A percentile compares a stretch with the other conserved stretches of the same genome.
Conservation (phyloP, 1,284 basidiomycete species). For the Cutaneotrichosporon dermatis region DNA sequence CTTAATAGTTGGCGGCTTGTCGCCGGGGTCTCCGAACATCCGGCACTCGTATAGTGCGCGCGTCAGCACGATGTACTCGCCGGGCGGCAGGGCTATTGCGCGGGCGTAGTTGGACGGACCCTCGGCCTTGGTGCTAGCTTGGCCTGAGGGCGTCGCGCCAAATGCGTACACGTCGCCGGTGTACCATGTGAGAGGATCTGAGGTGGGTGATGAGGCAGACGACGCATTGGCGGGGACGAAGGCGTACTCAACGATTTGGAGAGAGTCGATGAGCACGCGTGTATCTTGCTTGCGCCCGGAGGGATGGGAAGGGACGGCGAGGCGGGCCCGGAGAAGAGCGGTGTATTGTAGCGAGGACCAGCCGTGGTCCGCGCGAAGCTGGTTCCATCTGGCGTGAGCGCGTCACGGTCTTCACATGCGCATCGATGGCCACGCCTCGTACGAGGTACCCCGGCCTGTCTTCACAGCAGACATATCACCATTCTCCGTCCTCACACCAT, state of each 20-base stretch:
- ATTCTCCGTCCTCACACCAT: no score
- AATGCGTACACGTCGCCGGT: constrained; percentile 44
- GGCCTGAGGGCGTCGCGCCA: constrained; percentile 20
- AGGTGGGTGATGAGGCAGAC: not conserved
- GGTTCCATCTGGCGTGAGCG: constrained; percentile 28
- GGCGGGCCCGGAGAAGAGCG: constrained; percentile 17
- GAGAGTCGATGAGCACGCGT: constrained; percentile 32
- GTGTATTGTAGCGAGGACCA: constrained; percentile 46
- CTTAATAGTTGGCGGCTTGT: constrained; percentile 26
- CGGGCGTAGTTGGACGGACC: constrained; percentile 30
- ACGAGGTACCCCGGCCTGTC: no score
- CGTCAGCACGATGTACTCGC: constrained; percentile 35
- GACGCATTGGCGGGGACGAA: constrained; percentile 25
- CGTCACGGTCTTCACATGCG: no score
- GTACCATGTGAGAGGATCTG: constrained; percentile 30
- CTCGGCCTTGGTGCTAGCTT: no score
- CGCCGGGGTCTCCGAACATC: constrained; percentile 44
- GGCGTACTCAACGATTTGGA: constrained; percentile 41
- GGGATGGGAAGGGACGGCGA: not conserved
- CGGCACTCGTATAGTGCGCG: constrained; percentile 43
- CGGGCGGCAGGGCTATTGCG: constrained; percentile 25
- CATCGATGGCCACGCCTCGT: no score
- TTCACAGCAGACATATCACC: no score
- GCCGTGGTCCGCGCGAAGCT: constrained; percentile 42
- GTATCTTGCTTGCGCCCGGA: not conserved